Evolutionary conservation across 2,329 filamentous ascomycete species (phyloP), one percentile per base, ranked within the genome.

Genomic region (Penicillium olsonii): DNA sequence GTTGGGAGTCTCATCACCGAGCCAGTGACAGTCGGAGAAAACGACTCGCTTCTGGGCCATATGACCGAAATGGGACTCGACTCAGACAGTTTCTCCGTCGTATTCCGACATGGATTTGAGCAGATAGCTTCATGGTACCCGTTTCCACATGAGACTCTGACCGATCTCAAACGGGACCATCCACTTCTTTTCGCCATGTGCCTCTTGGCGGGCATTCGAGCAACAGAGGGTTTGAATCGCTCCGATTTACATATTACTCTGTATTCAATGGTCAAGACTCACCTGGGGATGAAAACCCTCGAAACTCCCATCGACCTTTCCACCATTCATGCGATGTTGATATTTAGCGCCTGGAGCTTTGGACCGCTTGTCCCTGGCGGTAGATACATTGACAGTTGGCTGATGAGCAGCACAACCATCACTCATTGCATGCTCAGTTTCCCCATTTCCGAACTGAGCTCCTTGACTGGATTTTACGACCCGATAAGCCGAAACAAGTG

Each of bases 371-470:
- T 50, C 11, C 42, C 47, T 10, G 47, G 47, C 22, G 47, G 47
- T 15, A 26, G 35, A 10, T 50, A 50, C 34, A 50, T 50, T 19
- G 47, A 50, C 20, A 50, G 47, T 20, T 50, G 47, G 47, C n/a
- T 50, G 8, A 50, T 50, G 47, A 50, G 47, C 22, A 50, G 47
- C 9, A 50, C 47, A 3, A 50, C 47, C 2, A 45, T 50, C 4
- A 50, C 47, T 14, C 47, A 50, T 17, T 50, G 47, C 35, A 45
- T 50, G 47, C 42, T 50, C 7, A 50, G 42, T 4, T 50, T 50
- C 3, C 42, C 47, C 27, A 17, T 50, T 12, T 37, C 47, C 15
- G 42, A 45, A 22, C 42, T 50, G 22, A 22, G 38, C 6, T 35
- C 47, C 2, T 27, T 26, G 6, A 37, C 31, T n/a, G 27, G 27